These are phyloP conservation scores for Monotropa hypopitys DNA, from an alignment of 179 eudicot genomes.

Conservation along the genomic window DNA sequence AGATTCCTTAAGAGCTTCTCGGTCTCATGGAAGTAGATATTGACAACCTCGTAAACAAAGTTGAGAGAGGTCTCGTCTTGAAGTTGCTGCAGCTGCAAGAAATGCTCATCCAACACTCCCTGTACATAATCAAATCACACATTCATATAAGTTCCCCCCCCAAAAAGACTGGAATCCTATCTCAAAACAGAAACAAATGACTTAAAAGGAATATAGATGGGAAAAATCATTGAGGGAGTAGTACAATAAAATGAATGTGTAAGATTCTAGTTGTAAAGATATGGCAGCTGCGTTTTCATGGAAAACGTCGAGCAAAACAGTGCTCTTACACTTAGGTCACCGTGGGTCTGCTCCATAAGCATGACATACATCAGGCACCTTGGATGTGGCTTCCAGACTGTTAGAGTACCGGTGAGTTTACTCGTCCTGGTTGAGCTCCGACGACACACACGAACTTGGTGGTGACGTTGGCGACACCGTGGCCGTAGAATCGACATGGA, in stretches of 20 bases:
- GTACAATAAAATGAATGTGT: too few species aligned
- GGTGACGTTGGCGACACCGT: constrained; percentile 38
- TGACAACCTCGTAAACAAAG: constrained; percentile 73
- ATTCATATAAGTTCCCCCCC: too few species aligned
- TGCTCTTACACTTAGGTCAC: constrained; percentile 44
- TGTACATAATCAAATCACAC: too few species aligned
- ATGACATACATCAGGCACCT: constrained; percentile 39
- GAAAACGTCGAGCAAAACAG: constrained; percentile 35
- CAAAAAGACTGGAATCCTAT: too few species aligned
- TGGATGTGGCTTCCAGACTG: constrained; percentile 47
- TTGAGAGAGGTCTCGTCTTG: constrained; percentile 82
- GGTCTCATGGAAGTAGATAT: constrained; percentile 78
- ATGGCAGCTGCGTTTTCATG: constrained; percentile 12
- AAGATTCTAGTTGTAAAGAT: too few species aligned
- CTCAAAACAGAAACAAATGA: too few species aligned
- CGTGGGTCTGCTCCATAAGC: constrained; percentile 32
- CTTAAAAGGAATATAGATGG: too few species aligned
- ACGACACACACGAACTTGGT: constrained; percentile 64
- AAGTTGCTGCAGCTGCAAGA: constrained; percentile 81
- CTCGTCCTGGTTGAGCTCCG: constrained; percentile 38
- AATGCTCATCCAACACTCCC: constrained; percentile 96
- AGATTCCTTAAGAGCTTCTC: constrained; percentile 71
- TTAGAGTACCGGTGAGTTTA: constrained; percentile 24
- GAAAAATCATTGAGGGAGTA: too few species aligned
- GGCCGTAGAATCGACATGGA: constrained; percentile 17